Evolutionary conservation across 2,329 filamentous ascomycete species (phyloP), one percentile per base, ranked within the genome.

Genomic region (Gaeumannomyces tritici): DNA sequence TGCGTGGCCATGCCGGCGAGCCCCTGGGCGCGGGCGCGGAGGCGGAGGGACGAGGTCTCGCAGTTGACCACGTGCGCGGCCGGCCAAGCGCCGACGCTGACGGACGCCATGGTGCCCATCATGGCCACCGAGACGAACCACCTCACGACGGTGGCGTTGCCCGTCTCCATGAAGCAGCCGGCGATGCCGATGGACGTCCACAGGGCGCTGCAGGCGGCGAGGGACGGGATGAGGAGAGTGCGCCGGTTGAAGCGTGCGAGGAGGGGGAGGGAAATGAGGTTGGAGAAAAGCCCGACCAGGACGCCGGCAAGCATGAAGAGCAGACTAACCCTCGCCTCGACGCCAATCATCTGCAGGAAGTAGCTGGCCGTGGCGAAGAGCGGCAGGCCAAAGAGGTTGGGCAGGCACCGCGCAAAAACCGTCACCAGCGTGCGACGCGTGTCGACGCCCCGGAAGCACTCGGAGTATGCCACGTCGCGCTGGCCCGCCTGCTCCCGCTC

Each of bases 391-490:
- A 60, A 60, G 58, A 60, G 29, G 24, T 35, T 28, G 24, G 58
- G 58, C 24, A 60, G 31, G 26, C 35, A 26, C 13, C 58, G 13
- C n/a, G 58, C 58, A 27, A 60, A 47, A 1, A 60, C 21, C 7
- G 71, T 70, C 11, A 70, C 60, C 64, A 68, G 73, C 3, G 72
- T 73, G 33, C 74, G 66, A 8, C 73, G 69, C 15, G 73, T 64
- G 62, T 79, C 73, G 15, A 70, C 68, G 28, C 72, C 71, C 24
- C 68, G 70, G 67, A 79, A 78, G 64, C 73, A 76, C 68, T 78
- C 73, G 62, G 59, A 61, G 64, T 78, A 78, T 2, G 33, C 35
- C n/a, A 60, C 58, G 64, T 70, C 0, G 70, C 70, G 18, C 72
- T 72, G 1, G 62, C 65, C 5, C 70, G 66, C 47, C 24, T 60